Evolutionary conservation across 768 basidiomycete species (phyloP).

Genomic region (Termitomyces sp.): DNA sequence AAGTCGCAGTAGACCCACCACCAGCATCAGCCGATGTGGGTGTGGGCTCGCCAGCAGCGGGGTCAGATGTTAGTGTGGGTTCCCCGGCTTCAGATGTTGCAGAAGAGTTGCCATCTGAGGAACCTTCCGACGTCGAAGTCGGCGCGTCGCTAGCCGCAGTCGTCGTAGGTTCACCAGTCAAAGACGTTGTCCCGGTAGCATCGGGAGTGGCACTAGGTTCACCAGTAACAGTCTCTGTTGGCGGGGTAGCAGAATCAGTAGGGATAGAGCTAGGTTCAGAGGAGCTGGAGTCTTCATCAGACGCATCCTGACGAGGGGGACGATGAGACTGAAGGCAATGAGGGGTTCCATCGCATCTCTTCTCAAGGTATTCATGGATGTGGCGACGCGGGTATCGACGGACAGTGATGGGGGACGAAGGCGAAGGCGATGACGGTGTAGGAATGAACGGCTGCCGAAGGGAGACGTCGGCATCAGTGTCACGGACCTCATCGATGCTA

Average conservation of each 20-base stretch:
- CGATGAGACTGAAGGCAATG: not conserved
- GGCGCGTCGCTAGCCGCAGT: not conserved
- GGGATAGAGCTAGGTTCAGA: not conserved
- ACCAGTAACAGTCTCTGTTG: not conserved
- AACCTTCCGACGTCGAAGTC: not conserved
- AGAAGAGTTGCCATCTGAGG: not conserved
- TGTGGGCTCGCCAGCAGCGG: not conserved
- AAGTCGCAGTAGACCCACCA: not conserved
- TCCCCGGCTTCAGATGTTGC: not conserved
- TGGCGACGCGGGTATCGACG: constrained; percentile 17
- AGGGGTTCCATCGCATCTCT: constrained; percentile 3
- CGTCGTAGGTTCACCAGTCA: not conserved
- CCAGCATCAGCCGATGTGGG: not conserved
- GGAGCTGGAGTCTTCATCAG: not conserved
- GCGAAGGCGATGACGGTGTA: not conserved
- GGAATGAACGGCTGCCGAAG: not conserved
- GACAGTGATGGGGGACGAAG: not conserved
- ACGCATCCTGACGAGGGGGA: not conserved
- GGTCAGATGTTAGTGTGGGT: not conserved
- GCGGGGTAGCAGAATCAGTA: not conserved
- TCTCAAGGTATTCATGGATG: constrained; percentile 19
- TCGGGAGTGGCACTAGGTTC: not conserved
- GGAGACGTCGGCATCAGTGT: constrained; percentile 14
- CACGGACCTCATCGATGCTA: constrained; percentile 23
- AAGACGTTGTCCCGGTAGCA: not conserved